Conservation (phyloP, 2,329 filamentous ascomycete genomes). For the Trichoderma atroviride region DNA sequence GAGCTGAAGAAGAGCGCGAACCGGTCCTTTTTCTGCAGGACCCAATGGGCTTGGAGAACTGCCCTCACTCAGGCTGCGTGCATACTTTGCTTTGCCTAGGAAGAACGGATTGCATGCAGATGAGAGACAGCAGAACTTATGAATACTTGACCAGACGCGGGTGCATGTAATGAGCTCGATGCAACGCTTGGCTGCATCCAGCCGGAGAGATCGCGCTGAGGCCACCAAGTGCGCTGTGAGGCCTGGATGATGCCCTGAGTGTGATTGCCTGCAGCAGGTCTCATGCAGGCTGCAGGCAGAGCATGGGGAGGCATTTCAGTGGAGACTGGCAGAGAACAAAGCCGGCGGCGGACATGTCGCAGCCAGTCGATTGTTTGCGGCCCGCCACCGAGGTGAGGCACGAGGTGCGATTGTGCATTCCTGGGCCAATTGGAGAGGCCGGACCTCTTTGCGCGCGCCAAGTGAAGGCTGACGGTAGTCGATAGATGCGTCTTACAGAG, state of each 20-base stretch:
- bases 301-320: not conserved
- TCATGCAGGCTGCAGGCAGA: not conserved
- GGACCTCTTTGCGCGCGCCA: not conserved
- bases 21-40: not conserved
- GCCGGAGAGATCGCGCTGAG: conserved; percentile 20
- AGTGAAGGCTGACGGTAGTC: not conserved
- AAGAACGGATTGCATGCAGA: not conserved
- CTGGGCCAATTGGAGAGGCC: not conserved
- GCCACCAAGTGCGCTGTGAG: conserved; percentile 19
- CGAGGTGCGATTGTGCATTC: not conserved
- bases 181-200: not conserved
- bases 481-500: not conserved
- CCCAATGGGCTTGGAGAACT: not conserved
- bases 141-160: not conserved
- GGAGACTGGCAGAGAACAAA: not conserved
- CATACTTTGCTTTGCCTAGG: not conserved
- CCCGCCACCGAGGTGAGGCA: not conserved
- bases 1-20: not conserved
- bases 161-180: not conserved
- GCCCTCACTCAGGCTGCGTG: not conserved
- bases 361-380: conserved; percentile 12
- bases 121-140: not conserved
- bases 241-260: conserved; percentile 5
- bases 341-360: not conserved
- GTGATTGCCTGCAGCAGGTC: not conserved